Evolutionary conservation across 352 stramenopile species (phyloP).

Genomic region (Blastocystis sp.): DNA sequence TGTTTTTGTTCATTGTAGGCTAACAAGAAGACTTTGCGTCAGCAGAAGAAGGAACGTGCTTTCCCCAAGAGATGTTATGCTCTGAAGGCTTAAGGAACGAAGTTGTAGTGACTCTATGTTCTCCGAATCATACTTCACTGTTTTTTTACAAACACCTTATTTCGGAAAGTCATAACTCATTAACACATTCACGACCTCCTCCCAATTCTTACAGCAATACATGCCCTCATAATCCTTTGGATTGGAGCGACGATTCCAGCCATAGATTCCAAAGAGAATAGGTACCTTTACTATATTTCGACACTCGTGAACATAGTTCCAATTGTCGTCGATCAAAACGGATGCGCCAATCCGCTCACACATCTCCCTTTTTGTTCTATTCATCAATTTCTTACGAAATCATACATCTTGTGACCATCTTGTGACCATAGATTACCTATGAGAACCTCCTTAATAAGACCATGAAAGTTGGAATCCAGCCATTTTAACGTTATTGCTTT

Average conservation of each 20-base stretch:
- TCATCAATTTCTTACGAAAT: not conserved
- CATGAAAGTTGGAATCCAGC: not conserved
- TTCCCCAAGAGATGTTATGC: constrained; percentile 90
- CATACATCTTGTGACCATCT: constrained; percentile 47
- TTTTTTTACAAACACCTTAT: constrained; percentile 49
- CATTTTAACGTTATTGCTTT: constrained; percentile 25
- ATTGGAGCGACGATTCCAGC: constrained; percentile 38
- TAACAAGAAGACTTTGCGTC: constrained; percentile 66
- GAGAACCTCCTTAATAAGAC: constrained; percentile 42
- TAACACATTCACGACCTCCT: constrained; percentile 48
- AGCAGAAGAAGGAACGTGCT: constrained; percentile 85
- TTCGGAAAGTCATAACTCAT: constrained; percentile 29
- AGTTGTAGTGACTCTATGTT: constrained; percentile 33
- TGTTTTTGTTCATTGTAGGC: constrained; percentile 60
- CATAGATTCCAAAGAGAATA: constrained; percentile 53
- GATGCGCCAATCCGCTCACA: constrained; percentile 36
- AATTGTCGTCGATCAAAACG: constrained; percentile 57
- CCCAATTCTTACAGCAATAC: constrained; percentile 43
- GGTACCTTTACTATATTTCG: not conserved
- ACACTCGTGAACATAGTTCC: constrained; percentile 59
- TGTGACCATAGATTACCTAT: constrained; percentile 40
- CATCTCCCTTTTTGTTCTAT: constrained; percentile 57
- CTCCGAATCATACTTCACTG: constrained; percentile 47
- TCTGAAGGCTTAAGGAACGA: constrained; percentile 85
- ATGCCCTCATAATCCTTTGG: constrained; percentile 47